Base-by-base conservation (phyloP, 1,139 yeast genomes). In the Scheffersomyces parashehatae region DNA sequence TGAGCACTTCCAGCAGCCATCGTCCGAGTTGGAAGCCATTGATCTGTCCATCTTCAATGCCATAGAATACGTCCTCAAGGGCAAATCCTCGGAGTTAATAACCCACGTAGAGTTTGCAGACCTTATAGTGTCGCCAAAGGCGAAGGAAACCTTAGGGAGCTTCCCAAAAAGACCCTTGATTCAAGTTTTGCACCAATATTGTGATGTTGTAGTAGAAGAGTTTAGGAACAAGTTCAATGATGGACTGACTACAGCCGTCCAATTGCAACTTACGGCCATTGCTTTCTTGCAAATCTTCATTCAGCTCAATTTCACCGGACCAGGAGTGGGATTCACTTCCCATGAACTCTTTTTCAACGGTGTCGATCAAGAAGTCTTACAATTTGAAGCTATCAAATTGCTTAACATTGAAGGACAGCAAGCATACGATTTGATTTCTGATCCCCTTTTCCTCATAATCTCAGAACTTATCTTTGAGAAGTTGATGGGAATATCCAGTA, bases 271-370 rank as follows among this genome's bases (percentile, higher is more conserved):
- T 1, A 41, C 70, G 34, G 88, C 86, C 4, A 69, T 85, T 43
- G 74, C 85, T 1, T 67, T 82, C 4, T 67, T 89, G 32, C 90
- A 89, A 56, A 61, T 79, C 1, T 91, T 86, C 58, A 67, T 87
- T 16, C 96, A 89, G 59, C 66, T 79, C 42, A 91, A 91, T 60
- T 88, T 77, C 59, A 88, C 97, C 0, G 98, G 98, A 3, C 98
- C 98, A 2, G 74, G 75, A 24, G 59, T 82, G 0, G 71, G 73
- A 0, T 57, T 69, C 32, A 65, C 64, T 3, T 57, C 71, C 2
- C 56, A 61, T 3, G 67, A 70, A 1, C 49, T 69, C 43, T 63
- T 67, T 44, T 70, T 73, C 46, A 57, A 64, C 1, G 51, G 50
- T 1, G 52, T 64, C 24, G 74, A 73, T 54, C 53, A 60, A 2